Evolutionary conservation across 2,329 filamentous ascomycete species (phyloP).

Genomic region (Lachnellula occidentalis): DNA sequence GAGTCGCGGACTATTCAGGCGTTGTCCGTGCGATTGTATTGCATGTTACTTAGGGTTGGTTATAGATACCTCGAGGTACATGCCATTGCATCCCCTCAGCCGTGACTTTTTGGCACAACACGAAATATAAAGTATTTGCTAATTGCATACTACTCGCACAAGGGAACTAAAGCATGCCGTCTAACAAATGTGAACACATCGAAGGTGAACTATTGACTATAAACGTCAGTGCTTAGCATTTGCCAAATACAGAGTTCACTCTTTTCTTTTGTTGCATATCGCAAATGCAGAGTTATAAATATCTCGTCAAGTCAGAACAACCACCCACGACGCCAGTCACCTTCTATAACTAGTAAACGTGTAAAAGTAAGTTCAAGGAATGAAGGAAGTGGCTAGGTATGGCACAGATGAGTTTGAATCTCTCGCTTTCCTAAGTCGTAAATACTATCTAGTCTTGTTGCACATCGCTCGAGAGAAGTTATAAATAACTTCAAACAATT

Average conservation of each 20-base stretch:
- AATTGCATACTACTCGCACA: too few relatives aligned
- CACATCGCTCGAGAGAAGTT: neutral
- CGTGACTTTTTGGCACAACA: too few relatives aligned
- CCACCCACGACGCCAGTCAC: neutral
- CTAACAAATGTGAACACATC: neutral
- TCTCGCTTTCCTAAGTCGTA: neutral
- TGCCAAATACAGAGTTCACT: too few relatives aligned
- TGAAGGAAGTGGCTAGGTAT: neutral
- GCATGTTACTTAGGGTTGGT: too few relatives aligned
- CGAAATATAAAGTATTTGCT: too few relatives aligned
- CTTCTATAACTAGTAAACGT: neutral
- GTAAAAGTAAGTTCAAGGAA: neutral
- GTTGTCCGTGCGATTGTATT: too few relatives aligned
- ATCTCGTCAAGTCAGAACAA: neutral
- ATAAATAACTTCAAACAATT: neutral
- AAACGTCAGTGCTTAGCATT: too few relatives aligned
- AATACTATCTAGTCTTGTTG: neutral
- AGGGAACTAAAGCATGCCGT: too few relatives aligned
- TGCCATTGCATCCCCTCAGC: too few relatives aligned
- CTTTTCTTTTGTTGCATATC: neutral
- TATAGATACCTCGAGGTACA: too few relatives aligned
- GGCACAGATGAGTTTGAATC: neutral
- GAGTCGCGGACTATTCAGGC: too few relatives aligned
- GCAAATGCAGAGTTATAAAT: neutral
- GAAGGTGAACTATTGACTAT: too few relatives aligned